Evolutionary conservation across 805 yeast genomes (phyloP).

Genomic region (Lipomyces sp.): DNA sequence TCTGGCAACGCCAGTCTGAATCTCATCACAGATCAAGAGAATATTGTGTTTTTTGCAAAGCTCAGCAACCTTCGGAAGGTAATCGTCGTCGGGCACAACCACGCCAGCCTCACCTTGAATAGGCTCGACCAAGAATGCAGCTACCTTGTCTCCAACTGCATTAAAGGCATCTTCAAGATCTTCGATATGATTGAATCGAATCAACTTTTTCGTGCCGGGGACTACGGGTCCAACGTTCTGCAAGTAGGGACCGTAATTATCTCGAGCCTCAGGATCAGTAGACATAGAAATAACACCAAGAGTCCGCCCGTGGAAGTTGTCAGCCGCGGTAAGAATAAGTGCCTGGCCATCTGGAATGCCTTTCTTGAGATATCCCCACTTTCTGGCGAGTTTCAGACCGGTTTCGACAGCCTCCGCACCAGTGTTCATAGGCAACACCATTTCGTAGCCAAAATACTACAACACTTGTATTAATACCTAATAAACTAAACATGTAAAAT

Average conservation of each 20-base stretch:
- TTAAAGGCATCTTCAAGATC: slow-evolving; percentile 83
- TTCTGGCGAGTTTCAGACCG: slow-evolving; percentile 89
- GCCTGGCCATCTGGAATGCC: slow-evolving; percentile 84
- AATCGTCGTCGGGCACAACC: slow-evolving; percentile 86
- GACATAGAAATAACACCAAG: slow-evolving; percentile 95
- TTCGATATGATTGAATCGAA: slow-evolving; percentile 83
- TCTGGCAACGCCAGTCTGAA: slow-evolving; percentile 97
- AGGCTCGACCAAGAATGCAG: slow-evolving; percentile 91
- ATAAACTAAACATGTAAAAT: neutral
- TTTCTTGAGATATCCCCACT: slow-evolving; percentile 94
- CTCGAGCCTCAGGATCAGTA: slow-evolving; percentile 91
- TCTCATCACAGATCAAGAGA: slow-evolving; percentile 91
- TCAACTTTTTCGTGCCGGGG: slow-evolving; percentile 70
- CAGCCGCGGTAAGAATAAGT: slow-evolving; percentile 80
- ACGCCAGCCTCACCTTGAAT: slow-evolving; percentile 99
- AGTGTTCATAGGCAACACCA: slow-evolving; percentile 96
- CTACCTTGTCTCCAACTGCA: slow-evolving; percentile 84
- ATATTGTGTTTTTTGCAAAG: slow-evolving; percentile 76
- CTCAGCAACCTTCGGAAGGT: slow-evolving; percentile 70
- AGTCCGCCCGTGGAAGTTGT: slow-evolving; percentile 97
- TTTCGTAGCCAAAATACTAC: slow-evolving; percentile 78
- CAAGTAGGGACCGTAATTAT: slow-evolving; percentile 88
- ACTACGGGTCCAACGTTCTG: slow-evolving; percentile 80
- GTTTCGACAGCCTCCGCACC: slow-evolving; percentile 99
- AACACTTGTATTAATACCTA: neutral